Evolutionary conservation across 352 stramenopile genomes (phyloP), one percentile per base, ranked within the genome.

Genomic region (Globisporangium nunn): DNA sequence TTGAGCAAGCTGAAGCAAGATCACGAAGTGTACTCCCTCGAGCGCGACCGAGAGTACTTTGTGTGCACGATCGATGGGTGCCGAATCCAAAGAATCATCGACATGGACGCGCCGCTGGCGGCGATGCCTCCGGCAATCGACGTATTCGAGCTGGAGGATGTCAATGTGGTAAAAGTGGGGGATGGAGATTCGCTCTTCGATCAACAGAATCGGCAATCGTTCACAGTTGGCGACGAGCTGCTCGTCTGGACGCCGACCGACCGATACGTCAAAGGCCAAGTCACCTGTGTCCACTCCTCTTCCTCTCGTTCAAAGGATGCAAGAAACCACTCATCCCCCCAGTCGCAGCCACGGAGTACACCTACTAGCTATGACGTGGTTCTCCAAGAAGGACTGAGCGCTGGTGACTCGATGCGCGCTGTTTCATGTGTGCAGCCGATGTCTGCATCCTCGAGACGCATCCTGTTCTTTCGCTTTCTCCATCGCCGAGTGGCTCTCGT

Each of bases 391-490:
- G 61, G 53, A 5, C 52, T 68, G 4, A 29, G 12, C 1, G n/a
- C 54, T 28, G 61, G 57, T 1, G 46, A n/a, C 7, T 54, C 54
- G 0, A 41, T 71, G 39, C 57, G 54, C 1, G 6, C 50, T 4
- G 52, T 68, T 23, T 50, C 56, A 1, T 12, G 7, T 15, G 61
- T 58, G 18, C 54, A 28, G 15, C 30, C 48, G 35, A 30, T 30
- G 18, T 33, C 40, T 44, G 62, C 18, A 12, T 40, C 23, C 0
- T 15, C 3, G 11, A 41, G 14, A 2, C 66, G 67, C 17, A 23
- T 64, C 3, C 0, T 85, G 17, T 71, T 70, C 43, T 62, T 84
- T 35, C 74, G 74, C 1, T 76, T 81, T 31, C 46, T 87, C 10
- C 76, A 87, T 41, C 66, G 74, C 0, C 66, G 58, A 10, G 62